These are phyloP conservation scores for Rhinocladiella similis DNA, from an alignment of 2,329 filamentous ascomycete genomes.

Conservation along the genomic window DNA sequence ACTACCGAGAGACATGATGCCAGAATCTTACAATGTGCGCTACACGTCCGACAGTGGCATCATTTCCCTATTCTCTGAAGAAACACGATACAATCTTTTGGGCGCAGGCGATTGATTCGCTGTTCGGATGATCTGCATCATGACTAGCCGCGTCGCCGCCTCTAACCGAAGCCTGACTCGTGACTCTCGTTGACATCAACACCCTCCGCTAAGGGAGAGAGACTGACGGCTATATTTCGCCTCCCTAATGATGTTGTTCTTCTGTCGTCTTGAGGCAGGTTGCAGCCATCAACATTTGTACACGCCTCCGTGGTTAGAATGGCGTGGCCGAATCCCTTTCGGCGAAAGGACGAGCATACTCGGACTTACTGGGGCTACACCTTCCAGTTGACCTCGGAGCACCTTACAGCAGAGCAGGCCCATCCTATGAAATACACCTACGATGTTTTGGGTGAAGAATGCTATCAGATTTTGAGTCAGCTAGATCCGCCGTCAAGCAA, in stretches of 20 bases:
- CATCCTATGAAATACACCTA: conserved; percentile 64
- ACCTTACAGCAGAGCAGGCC: conserved; percentile 61
- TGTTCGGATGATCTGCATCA: background rate
- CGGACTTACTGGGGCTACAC: conserved; percentile 61
- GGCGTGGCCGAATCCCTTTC: conserved; percentile 35
- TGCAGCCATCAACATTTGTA: background rate
- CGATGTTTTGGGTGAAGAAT: conserved; percentile 67
- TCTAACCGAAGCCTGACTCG: conserved; percentile 6
- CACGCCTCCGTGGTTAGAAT: conserved; percentile 15
- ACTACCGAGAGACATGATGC: background rate
- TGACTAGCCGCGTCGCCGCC: conserved; percentile 6
- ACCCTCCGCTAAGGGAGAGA: background rate
- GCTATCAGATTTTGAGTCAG: conserved; percentile 62
- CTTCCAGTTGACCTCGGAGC: conserved; percentile 68
- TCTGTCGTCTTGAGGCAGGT: background rate
- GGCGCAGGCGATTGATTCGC: no score
- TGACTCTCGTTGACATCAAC: conserved; percentile 12
- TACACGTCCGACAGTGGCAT: background rate
- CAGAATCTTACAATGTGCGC: background rate
- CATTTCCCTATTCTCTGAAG: background rate
- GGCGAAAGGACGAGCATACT: conserved; percentile 29
- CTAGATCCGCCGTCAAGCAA: conserved; percentile 50
- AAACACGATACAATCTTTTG: background rate
- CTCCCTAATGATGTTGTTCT: background rate
- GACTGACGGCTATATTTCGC: background rate